Evolutionary conservation across 2,329 filamentous ascomycete genomes (phyloP), one percentile per base, ranked within the genome.

Genomic region (Cladosporium oxysporum): DNA sequence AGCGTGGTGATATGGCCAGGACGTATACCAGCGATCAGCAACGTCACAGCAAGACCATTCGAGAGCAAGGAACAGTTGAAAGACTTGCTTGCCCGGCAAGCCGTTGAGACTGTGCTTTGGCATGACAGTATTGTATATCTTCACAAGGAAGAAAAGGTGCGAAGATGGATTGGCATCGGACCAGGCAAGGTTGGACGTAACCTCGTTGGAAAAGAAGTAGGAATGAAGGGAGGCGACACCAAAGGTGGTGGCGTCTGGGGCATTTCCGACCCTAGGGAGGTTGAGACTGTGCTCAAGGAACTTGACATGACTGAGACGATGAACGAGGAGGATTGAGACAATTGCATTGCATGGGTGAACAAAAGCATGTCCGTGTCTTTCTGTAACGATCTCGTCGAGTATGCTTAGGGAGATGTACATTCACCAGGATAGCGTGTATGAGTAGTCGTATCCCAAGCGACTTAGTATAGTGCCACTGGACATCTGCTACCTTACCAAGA

Each of bases 241-340:
- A 96, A 94, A 76, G 93, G 93, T 1, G 93, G 93, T 58, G 94
- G 94, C 2, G 93, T 97, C 0, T 97, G 93, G 93, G 93, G 90
- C 4, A 91, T 97, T 63, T 93, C 88, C 11, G 90, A 93, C 75
- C 92, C 93, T 10, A 85, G 83, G 64, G 81, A 83, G 64, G 78
- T 82, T 66, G 82, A 83, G 68, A 76, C 79, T 58, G 76, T 83
- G 1, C 71, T 83, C 53, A 75, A 72, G 66, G 82, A 80, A 23
- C 70, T 84, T 53, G 82, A 84, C 49, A 77, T 78, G 58, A 84
- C 82, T 4, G 81, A 83, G 69, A 70, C 69, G 21, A 73, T 72
- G 50, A 73, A 75, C 28, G 79, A 81, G 35, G 78, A 80, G 60
- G 70, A 73, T 50, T 55, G 52, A 55, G 29, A 12, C 23, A 12